Evolutionary conservation across 768 basidiomycete species (phyloP).

Genomic region (Phanerodontia chrysosporium): DNA sequence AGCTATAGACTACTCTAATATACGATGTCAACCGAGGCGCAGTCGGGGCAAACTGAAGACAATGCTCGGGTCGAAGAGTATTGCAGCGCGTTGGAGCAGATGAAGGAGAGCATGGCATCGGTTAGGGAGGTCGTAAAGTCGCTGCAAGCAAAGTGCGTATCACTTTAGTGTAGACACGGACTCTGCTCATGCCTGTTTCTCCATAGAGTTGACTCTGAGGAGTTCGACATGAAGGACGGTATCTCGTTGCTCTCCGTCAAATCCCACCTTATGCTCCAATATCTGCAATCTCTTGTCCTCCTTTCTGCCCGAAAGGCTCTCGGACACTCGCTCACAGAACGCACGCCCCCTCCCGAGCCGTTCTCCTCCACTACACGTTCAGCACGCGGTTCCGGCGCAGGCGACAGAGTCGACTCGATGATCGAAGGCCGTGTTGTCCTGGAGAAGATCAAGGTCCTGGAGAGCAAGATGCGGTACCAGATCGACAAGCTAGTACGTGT

Average conservation of each 20-base stretch:
- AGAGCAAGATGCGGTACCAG: constrained; percentile 88
- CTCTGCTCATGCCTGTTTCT: background rate
- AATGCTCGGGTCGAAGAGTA: constrained; percentile 20
- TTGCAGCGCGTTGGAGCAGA: constrained; percentile 40
- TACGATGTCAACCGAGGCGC: background rate
- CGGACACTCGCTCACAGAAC: constrained; percentile 56
- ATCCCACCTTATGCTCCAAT: constrained; percentile 78
- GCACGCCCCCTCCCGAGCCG: constrained; percentile 43
- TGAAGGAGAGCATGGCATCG: constrained; percentile 59
- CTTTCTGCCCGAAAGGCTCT: constrained; percentile 65
- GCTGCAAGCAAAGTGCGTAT: constrained; percentile 50
- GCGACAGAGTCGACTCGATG: constrained; percentile 77
- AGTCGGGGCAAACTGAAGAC: background rate
- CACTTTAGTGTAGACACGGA: background rate
- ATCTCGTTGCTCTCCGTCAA: constrained; percentile 90
- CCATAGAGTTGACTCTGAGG: constrained; percentile 28
- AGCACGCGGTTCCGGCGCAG: constrained; percentile 52
- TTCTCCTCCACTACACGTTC: constrained; percentile 53
- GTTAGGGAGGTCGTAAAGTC: constrained; percentile 52
- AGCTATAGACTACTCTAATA: background rate
- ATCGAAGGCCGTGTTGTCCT: constrained; percentile 78
- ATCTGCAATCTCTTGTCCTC: constrained; percentile 79
- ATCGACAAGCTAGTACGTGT: constrained; percentile 88
- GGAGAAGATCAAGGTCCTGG: constrained; percentile 84
- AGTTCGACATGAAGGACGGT: constrained; percentile 62